Base-by-base conservation (phyloP, 1,284 basidiomycete species). In the Trametes hirsuta region DNA sequence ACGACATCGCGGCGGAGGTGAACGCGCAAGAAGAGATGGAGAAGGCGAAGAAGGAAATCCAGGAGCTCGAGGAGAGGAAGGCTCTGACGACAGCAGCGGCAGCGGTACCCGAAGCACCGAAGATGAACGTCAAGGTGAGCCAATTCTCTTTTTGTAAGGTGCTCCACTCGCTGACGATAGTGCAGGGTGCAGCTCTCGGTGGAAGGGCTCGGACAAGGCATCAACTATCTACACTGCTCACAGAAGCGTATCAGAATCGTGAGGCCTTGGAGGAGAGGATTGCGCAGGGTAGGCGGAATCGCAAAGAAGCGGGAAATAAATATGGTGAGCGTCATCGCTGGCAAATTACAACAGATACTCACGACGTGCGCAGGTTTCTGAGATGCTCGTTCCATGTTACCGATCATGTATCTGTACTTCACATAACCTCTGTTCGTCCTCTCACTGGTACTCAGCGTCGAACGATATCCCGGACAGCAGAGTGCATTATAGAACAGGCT, bases 261-360 rank as follows among this genome's bases (percentile, higher is more conserved):
- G 91, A 92, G 61, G 83, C 82, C 0, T 68, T 93, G 64, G 91
- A 94, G 70, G 91, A 93, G 64, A 85, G 76, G 75, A 91, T 93
- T 67, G 91, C 91, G 0, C 84, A 90, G 71, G 91, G 88, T 1
- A 81, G 86, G 61, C 80, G 90, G 66, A 93, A 93, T 69, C 81
- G 91, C 63, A 93, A 93, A 70, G 91, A 93, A 70, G 90, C 91
- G 0, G 91, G 91, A 8, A 93, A 91, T 72, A 93, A 93, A 78
- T 93, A 93, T 65, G 91, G 91, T 88, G 63, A 61, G 82, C 63
- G 12, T 14, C 10, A 24, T 18, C 10, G 2, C 14, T 9, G 14
- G 48, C 40, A 55, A 8, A 41, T 47, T 49, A 1, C 9, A 14
- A 15, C 9, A 10, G 6, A 9, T n/a, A 18, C 35, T 49, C 6